phyloP scores from a whole-genome alignment of 495 filamentous ascomycete species.

The Hyaloscypha variabilis region DNA sequence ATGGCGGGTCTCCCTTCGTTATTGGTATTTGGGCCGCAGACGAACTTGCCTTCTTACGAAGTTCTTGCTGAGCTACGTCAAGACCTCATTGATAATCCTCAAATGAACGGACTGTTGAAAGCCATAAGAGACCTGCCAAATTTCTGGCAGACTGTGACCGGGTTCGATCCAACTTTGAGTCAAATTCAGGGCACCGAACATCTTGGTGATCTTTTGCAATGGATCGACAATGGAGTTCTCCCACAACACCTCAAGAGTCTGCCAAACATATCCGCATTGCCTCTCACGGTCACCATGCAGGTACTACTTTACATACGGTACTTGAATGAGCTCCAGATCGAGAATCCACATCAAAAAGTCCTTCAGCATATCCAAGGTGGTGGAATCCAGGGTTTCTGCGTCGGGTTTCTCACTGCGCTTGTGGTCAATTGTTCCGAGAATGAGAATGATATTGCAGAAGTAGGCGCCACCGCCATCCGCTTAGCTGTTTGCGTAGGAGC shows the following conservation, averaged over 20 bases:
- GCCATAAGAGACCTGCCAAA: slow-evolving; percentile 18
- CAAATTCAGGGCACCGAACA: neutral
- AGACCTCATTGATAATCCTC: slow-evolving; percentile 11
- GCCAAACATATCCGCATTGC: neutral
- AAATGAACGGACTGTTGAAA: slow-evolving; percentile 5
- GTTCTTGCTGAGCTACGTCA: slow-evolving; percentile 12
- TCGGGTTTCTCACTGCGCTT: slow-evolving; percentile 40
- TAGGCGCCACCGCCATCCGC: slow-evolving; percentile 24
- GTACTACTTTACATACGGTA: slow-evolving; percentile 21
- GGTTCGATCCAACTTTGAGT: slow-evolving; percentile 11
- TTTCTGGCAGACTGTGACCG: slow-evolving; percentile 14
- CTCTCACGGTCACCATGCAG: slow-evolving; percentile 18
- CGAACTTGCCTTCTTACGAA: slow-evolving; percentile 11
- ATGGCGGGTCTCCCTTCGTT: slow-evolving; percentile 14
- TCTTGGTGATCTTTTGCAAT: neutral
- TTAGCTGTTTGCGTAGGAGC: slow-evolving; percentile 41
- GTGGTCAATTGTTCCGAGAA: slow-evolving; percentile 33
- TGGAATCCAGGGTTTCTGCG: slow-evolving; percentile 41
- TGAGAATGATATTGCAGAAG: slow-evolving; percentile 24
- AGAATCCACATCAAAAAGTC: neutral
- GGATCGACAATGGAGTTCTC: neutral
- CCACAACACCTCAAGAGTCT: neutral
- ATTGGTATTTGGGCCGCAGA: slow-evolving; percentile 24
- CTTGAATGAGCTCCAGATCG: slow-evolving; percentile 1
- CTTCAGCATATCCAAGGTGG: slow-evolving; percentile 6